Evolutionary conservation across 768 basidiomycete species (phyloP).

Genomic region (Boletus subcaerulescens): DNA sequence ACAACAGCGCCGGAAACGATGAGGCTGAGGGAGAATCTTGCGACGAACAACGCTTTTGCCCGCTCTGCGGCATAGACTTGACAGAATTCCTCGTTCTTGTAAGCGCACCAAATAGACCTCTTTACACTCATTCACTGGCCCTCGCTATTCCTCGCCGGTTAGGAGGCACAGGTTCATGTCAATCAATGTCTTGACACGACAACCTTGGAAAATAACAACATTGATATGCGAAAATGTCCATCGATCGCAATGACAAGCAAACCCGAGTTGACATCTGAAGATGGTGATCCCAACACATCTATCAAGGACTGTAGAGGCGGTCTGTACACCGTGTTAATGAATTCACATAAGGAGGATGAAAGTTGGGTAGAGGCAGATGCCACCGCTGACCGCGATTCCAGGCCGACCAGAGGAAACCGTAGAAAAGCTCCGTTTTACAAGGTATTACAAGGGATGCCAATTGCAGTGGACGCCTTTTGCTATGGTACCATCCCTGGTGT

Average conservation of each 20-base stretch:
- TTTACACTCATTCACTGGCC: neutral
- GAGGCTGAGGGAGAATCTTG: conserved; percentile 19
- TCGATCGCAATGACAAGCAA: neutral
- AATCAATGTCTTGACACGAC: conserved; percentile 50
- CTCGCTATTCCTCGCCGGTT: neutral
- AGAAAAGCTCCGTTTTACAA: conserved; percentile 94
- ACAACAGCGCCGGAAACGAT: conserved; percentile 20
- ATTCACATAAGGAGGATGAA: conserved; percentile 74
- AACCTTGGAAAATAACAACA: conserved; percentile 6
- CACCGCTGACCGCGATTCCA: conserved; percentile 47
- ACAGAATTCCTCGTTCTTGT: conserved; percentile 13
- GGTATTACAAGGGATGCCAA: conserved; percentile 92
- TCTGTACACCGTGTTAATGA: conserved; percentile 85
- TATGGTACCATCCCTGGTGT: conserved; percentile 91
- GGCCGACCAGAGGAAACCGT: conserved; percentile 48
- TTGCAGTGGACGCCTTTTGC: conserved; percentile 95
- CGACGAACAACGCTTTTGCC: conserved; percentile 18
- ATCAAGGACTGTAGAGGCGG: conserved; percentile 21
- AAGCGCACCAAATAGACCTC: conserved; percentile 23
- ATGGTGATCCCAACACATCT: neutral
- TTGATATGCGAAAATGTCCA: neutral
- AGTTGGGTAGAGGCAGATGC: conserved; percentile 80
- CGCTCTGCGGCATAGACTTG: conserved; percentile 23
- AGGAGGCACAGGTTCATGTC: conserved; percentile 56
- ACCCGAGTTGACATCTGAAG: neutral